Percentiles rank a stretch among this genome's conserved stretches.
Evolutionary conservation across 2,329 filamentous ascomycete genomes (phyloP).

Genomic region (Aspergillus chevalieri): DNA sequence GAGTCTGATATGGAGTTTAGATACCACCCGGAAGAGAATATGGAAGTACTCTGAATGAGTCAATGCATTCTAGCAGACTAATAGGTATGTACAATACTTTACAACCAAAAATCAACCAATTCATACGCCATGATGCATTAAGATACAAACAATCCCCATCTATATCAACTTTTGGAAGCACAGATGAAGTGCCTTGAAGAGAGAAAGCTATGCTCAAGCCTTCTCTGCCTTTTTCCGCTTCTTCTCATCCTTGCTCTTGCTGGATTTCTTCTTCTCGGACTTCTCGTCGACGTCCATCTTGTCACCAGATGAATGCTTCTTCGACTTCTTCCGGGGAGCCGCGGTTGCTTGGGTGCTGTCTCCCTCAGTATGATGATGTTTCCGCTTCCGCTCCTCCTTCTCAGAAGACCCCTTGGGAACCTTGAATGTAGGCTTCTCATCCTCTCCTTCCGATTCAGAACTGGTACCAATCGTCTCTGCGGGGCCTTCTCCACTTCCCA

Average conservation of each 20-base stretch:
- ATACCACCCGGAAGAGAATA: too few relatives aligned
- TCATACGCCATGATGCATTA: not conserved
- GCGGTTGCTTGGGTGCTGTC: constrained; percentile 18
- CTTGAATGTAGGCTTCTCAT: constrained; percentile 28
- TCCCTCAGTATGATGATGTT: constrained; percentile 27
- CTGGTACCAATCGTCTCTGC: constrained; percentile 32
- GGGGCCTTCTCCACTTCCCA: constrained; percentile 28
- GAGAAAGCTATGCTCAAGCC: constrained; percentile 13
- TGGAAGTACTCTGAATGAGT: not conserved
- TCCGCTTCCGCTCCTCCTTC: constrained; percentile 32
- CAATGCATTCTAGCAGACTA: not conserved
- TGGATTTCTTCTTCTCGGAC: constrained; percentile 24
- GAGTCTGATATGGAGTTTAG: not conserved
- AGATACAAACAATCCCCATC: not conserved
- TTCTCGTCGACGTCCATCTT: constrained; percentile 17
- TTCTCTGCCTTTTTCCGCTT: constrained; percentile 36
- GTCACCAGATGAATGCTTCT: constrained; percentile 26
- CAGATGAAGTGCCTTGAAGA: constrained; percentile 33
- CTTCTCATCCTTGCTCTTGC: constrained; percentile 36
- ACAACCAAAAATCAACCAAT: not conserved
- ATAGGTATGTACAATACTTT: not conserved
- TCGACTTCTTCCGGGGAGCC: constrained; percentile 35
- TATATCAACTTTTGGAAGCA: not conserved
- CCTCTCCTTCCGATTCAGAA: constrained; percentile 32
- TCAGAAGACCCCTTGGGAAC: constrained; percentile 17